phyloP scores from a whole-genome alignment of 352 stramenopile genomes.

The Globisporangium paroecandrum region DNA sequence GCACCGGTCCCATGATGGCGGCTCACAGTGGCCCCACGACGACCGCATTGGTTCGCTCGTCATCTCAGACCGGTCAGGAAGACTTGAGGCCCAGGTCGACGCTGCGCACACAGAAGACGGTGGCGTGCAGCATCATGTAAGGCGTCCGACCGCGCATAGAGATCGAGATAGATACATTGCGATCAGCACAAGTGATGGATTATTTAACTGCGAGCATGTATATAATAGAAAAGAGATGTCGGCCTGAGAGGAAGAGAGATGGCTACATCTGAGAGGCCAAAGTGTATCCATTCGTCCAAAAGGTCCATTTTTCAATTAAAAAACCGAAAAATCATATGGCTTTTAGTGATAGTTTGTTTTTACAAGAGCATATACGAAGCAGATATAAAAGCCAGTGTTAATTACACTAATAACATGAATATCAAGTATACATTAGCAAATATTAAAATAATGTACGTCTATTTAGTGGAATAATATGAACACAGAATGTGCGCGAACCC shows the following conservation, averaged over 20 bases:
- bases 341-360: too few species aligned
- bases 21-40: background rate
- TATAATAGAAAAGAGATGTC: background rate
- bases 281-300: background rate
- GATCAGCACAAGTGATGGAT: background rate
- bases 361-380: background rate
- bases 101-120: conserved; percentile 19
- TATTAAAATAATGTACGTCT: background rate
- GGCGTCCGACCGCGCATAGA: background rate
- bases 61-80: conserved; percentile 7
- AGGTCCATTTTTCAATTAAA: too few species aligned
- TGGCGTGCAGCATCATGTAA: conserved; percentile 30
- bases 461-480: background rate
- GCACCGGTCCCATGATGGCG: background rate
- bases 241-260: background rate
- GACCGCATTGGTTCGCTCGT: background rate
- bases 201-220: background rate
- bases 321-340: too few species aligned
- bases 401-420: background rate
- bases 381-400: background rate
- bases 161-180: background rate
- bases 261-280: background rate
- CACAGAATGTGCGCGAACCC: background rate
- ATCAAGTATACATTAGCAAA: background rate
- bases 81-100: background rate